Conservation (phyloP, 2,329 filamentous ascomycete genomes). For the Cylindrodendrum hubeiense region DNA sequence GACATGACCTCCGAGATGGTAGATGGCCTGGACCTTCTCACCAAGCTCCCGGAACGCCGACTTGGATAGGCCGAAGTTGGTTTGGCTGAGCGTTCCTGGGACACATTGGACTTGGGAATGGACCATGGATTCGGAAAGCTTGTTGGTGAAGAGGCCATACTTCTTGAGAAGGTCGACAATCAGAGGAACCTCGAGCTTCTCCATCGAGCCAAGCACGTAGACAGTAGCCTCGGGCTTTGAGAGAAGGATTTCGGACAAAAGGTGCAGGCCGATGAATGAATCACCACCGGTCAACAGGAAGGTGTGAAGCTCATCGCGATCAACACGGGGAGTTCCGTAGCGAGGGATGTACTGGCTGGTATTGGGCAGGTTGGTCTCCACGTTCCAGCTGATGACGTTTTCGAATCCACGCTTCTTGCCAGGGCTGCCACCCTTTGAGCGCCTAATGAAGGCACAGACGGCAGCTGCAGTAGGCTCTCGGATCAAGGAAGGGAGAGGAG, state of each 20-base stretch:
- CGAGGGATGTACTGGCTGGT: slow-evolving; percentile 40
- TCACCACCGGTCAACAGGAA: slow-evolving; percentile 39
- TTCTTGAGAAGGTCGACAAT: slow-evolving; percentile 33
- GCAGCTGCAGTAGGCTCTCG: slow-evolving; percentile 40
- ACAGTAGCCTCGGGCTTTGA: slow-evolving; percentile 27
- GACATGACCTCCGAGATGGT: slow-evolving; percentile 44
- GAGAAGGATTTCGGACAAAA: slow-evolving; percentile 35
- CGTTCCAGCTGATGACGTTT: slow-evolving; percentile 38
- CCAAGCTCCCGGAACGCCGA: slow-evolving; percentile 39
- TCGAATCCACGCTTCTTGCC: slow-evolving; percentile 32
- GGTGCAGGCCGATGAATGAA: slow-evolving; percentile 37
- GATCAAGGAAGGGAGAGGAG: slow-evolving; percentile 40
- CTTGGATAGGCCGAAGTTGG: slow-evolving; percentile 40
- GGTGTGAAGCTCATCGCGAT: slow-evolving; percentile 29
- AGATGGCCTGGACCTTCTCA: slow-evolving; percentile 37
- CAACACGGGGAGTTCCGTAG: slow-evolving; percentile 31
- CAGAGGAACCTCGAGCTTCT: slow-evolving; percentile 24
- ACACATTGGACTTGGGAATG: slow-evolving; percentile 25
- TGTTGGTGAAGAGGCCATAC: slow-evolving; percentile 33
- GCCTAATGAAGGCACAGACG: slow-evolving; percentile 36
- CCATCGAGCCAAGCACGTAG: slow-evolving; percentile 36
- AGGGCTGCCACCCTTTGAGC: slow-evolving; percentile 31
- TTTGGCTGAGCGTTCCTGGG: slow-evolving; percentile 34
- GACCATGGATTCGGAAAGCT: slow-evolving; percentile 25
- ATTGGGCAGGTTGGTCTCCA: slow-evolving; percentile 41